These are phyloP conservation scores for Fraxinus platypoda DNA, from an alignment of 305 asterid genomes.

Conservation along the genomic window DNA sequence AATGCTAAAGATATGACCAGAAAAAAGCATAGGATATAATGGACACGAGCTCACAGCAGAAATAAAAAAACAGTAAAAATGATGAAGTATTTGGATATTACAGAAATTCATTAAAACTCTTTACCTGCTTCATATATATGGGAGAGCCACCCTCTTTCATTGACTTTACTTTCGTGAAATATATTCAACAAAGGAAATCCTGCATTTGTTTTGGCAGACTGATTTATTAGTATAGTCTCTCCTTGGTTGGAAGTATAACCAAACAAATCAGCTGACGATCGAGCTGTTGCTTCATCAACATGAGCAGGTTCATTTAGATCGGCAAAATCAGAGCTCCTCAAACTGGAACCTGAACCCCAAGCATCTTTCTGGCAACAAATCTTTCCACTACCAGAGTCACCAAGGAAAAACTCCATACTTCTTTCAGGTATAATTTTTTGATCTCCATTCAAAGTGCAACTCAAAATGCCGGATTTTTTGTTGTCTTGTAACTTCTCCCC, in stretches of 20 bases:
- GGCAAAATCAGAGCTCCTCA: constrained; percentile 51
- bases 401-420: constrained; percentile 23
- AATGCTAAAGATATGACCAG: background rate
- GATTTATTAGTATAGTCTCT: constrained; percentile 38
- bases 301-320: constrained; percentile 79
- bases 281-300: constrained; percentile 46
- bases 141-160: constrained; percentile 43
- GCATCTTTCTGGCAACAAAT: constrained; percentile 31
- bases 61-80: background rate
- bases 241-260: constrained; percentile 38
- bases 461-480: constrained; percentile 30
- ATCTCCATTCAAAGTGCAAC: constrained; percentile 30
- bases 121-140: constrained; percentile 61
- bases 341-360: constrained; percentile 38
- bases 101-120: background rate
- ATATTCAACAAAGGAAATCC: constrained; percentile 28
- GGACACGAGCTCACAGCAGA: background rate
- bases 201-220: constrained; percentile 39
- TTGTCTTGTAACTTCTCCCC: constrained; percentile 33
- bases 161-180: constrained; percentile 39
- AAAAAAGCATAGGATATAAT: background rate
- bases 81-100: background rate
- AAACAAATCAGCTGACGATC: constrained; percentile 46
- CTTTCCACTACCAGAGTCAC: constrained; percentile 14
- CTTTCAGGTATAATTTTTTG: constrained; percentile 27